Percentiles rank a stretch among this genome's conserved stretches.
Evolutionary conservation across 2,329 filamentous ascomycete species (phyloP).

Genomic region (Arthrobotrys sinensis): DNA sequence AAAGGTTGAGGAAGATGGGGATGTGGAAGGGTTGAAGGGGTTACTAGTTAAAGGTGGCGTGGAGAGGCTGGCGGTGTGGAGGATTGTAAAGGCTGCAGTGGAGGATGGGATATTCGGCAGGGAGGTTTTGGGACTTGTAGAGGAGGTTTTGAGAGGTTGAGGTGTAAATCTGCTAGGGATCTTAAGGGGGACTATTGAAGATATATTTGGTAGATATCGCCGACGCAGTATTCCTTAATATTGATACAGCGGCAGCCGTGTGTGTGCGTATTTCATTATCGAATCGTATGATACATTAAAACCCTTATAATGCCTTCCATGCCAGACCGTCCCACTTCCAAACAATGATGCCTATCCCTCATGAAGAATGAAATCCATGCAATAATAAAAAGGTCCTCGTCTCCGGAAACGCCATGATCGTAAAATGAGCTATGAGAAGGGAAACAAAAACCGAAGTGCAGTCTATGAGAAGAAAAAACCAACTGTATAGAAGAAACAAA

Average conservation of each 20-base stretch:
- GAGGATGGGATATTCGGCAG: conserved; percentile 65
- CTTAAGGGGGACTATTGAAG: no score
- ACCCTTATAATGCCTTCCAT: not conserved
- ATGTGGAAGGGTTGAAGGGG: conserved; percentile 40
- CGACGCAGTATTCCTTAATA: not conserved
- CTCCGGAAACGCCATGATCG: conserved; percentile 8
- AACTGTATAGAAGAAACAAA: not conserved
- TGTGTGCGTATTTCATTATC: not conserved
- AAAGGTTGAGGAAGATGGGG: conserved; percentile 55
- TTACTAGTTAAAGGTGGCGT: conserved; percentile 23
- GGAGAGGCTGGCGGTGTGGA: conserved; percentile 35
- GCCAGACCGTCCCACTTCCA: not conserved
- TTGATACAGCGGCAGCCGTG: not conserved
- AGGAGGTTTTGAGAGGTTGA: not conserved
- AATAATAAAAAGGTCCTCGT: not conserved
- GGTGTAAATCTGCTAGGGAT: not conserved
- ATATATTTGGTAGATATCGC: no score
- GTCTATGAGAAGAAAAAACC: not conserved
- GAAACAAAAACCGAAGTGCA: not conserved
- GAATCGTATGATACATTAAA: conserved; percentile 16
- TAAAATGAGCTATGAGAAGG: not conserved
- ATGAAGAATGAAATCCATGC: not conserved
- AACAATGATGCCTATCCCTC: not conserved
- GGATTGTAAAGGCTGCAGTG: conserved; percentile 58
- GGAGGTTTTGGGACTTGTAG: conserved; percentile 39